A percentile compares a stretch with the other conserved stretches of the same genome.
Evolutionary conservation across 768 basidiomycete genomes (phyloP).

Genomic region (Kwoniella sp.): DNA sequence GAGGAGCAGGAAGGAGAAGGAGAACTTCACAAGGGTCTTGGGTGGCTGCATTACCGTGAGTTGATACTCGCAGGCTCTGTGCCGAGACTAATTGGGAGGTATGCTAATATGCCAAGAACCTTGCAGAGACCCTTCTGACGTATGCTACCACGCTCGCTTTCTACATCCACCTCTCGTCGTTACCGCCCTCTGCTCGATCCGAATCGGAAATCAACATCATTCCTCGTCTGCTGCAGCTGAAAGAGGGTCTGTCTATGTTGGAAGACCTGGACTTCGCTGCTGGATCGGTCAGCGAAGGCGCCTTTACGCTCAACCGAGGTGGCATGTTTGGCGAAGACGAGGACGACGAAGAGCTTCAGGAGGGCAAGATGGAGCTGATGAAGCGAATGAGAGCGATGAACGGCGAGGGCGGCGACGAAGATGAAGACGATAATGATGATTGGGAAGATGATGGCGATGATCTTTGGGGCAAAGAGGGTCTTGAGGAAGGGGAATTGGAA

Average conservation of each 20-base stretch:
- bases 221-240: slow-evolving; percentile 74
- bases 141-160: slow-evolving; percentile 89
- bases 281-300: slow-evolving; percentile 46
- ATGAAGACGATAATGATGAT: slow-evolving; percentile 35
- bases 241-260: slow-evolving; percentile 75
- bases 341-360: slow-evolving; percentile 49
- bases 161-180: slow-evolving; percentile 78
- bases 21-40: slow-evolving; percentile 47
- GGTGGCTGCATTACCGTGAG: slow-evolving; percentile 78
- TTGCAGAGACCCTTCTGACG: slow-evolving; percentile 79
- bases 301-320: slow-evolving; percentile 35
- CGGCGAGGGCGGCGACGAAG: slow-evolving; percentile 57
- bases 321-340: slow-evolving; percentile 60
- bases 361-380: slow-evolving; percentile 31
- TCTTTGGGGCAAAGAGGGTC: slow-evolving; percentile 35
- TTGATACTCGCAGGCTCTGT: slow-evolving; percentile 29
- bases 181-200: slow-evolving; percentile 65
- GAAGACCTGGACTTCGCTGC: slow-evolving; percentile 77
- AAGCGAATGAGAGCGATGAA: slow-evolving; percentile 22
- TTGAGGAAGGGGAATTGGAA: slow-evolving; percentile 52
- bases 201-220: slow-evolving; percentile 69
- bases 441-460: slow-evolving; percentile 53
- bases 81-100: neutral
- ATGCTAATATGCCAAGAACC: neutral
- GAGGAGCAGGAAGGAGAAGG: slow-evolving; percentile 42